Evolutionary conservation across 768 basidiomycete species (phyloP), one percentile per base, ranked within the genome.

Genomic region (Suillus lakei): DNA sequence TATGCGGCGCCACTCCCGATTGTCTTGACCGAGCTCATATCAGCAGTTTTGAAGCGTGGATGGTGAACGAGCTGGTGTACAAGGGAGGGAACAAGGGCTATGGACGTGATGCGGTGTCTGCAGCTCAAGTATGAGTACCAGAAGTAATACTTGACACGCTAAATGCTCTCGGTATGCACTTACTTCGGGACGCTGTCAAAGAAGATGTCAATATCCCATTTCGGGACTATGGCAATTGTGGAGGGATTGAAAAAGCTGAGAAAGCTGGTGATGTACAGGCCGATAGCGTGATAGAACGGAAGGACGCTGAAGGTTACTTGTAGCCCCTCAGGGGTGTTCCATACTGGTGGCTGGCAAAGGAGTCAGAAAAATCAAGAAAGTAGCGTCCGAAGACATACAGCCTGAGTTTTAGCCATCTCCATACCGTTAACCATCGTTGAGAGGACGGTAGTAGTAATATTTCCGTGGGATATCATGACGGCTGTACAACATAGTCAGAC

Each of bases 401-500:
- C 74, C 63, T 73, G 72, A 2, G 82, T 79, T 41, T 78, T 73
- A 2, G 68, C 60, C 0, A 66, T 63, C 26, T 69, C 77, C 44
- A 74, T 66, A 2, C 18, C 69, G 5, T 79, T 34, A 3, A 82
- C 72, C 1, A 76, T 67, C 0, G 64, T 60, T 69, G 86, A 83
- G 1, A 68, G 60, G 0, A 84, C 41, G 1, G 82, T 78, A 60
- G 71, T 79, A 7, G 81, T 70, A 13, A 88, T 53, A 72, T 89
- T 89, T 44, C 84, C 83, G 68, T 90, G 88, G 2, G 88, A 84
- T 15, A 86, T 82, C 87, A 85, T 86, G n/a, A 89, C 85, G 18
- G 84, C 88, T 89, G 34, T 59, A 39, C 38, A 28, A 61, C 34
- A 36, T n/a, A 60, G 28, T 59, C 13, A 56, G 51, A 30, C 6